These are phyloP conservation scores for Didymella glomerata DNA, from an alignment of 2,329 filamentous ascomycete species.

Conservation along the genomic window DNA sequence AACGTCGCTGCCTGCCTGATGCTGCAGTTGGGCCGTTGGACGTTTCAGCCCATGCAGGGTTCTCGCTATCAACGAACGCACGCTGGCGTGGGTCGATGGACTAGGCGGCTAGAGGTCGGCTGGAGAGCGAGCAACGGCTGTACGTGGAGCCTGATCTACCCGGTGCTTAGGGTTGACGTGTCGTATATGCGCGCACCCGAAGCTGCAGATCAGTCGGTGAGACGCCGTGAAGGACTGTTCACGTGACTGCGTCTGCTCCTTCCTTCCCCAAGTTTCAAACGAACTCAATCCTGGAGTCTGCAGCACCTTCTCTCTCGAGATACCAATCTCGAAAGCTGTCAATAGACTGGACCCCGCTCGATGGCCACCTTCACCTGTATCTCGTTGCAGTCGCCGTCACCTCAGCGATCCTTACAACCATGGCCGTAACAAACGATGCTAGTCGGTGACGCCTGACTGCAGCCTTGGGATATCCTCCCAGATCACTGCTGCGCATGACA, in stretches of 20 bases:
- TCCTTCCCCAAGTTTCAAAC: not conserved
- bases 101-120: slow-evolving; percentile 3
- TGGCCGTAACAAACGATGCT: not conserved
- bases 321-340: not conserved
- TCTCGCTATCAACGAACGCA: not conserved
- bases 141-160: not conserved
- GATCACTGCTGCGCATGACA: not conserved
- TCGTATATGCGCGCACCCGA: not conserved
- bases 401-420: not conserved
- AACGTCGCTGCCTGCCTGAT: not conserved
- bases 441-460: not conserved
- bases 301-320: not conserved
- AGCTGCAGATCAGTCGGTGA: not conserved
- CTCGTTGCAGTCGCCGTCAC: not conserved
- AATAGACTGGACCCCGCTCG: not conserved
- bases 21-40: slow-evolving; percentile 14
- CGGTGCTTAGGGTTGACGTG: not conserved
- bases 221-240: slow-evolving; percentile 4
- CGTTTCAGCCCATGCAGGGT: slow-evolving; percentile 18
- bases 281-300: too few species aligned
- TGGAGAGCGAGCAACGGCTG: not conserved
- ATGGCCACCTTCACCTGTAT: slow-evolving; percentile 3
- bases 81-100: not conserved
- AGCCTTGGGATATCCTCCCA: not conserved
- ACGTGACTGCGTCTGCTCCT: slow-evolving; percentile 1